phyloP scores from a whole-genome alignment of 2,329 filamentous ascomycete genomes.

The Pseudogymnoascus sp. region DNA sequence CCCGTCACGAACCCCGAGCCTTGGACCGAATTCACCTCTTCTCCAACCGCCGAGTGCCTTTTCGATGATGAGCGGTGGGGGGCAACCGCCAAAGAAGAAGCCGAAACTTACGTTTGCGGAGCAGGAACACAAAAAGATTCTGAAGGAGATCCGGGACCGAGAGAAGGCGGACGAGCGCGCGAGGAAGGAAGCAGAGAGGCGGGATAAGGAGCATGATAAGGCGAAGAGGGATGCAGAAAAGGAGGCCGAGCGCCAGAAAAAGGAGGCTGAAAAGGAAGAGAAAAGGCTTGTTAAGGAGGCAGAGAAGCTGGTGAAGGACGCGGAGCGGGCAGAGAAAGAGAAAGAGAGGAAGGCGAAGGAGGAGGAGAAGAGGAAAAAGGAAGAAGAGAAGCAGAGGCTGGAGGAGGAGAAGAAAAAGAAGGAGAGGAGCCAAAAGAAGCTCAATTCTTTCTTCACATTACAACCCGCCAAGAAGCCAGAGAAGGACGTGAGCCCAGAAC shows the following conservation, averaged over 20 bases:
- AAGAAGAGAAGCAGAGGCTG: conserved; percentile 32
- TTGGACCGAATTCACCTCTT: background rate
- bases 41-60: background rate
- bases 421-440: conserved; percentile 36
- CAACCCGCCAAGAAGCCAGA: conserved; percentile 12
- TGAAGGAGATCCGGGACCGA: conserved; percentile 16
- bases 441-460: conserved; percentile 21
- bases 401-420: conserved; percentile 39
- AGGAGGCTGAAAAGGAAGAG: conserved; percentile 24
- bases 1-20: background rate
- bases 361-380: conserved; percentile 30
- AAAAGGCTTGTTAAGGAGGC: conserved; percentile 29
- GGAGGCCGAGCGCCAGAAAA: conserved; percentile 26
- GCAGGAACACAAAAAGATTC: conserved; percentile 27
- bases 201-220: conserved; percentile 19
- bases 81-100: conserved; percentile 1
- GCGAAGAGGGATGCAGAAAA: conserved; percentile 13
- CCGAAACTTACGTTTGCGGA: conserved; percentile 8
- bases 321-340: conserved; percentile 33
- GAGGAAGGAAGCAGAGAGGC: conserved; percentile 24
- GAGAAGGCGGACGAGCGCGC: conserved; percentile 31
- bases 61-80: background rate
- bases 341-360: conserved; percentile 28
- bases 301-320: conserved; percentile 36
- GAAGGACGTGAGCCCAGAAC: conserved; percentile 20